phyloP scores from a whole-genome alignment of 2,329 filamentous ascomycete species.

The Aspergillus tanneri region DNA sequence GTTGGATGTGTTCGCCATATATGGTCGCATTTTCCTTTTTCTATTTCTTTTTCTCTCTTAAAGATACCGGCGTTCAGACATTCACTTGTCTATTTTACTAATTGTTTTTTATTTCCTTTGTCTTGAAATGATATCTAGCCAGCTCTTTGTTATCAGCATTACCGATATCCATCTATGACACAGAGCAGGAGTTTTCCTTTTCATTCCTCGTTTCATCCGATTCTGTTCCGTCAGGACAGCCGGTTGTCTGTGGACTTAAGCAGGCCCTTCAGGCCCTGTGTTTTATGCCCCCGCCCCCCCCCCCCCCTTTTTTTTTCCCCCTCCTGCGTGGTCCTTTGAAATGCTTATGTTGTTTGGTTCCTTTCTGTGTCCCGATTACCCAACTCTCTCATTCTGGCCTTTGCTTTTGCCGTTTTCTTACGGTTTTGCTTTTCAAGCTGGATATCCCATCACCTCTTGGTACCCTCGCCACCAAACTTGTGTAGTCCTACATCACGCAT shows the following conservation, averaged over 20 bases:
- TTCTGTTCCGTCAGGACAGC: constrained; percentile 22
- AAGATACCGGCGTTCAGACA: constrained; percentile 36
- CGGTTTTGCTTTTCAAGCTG: constrained; percentile 32
- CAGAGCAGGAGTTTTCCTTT: constrained; percentile 25
- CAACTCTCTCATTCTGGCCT: constrained; percentile 19
- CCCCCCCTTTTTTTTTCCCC: constrained; percentile 7
- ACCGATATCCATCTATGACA: constrained; percentile 28
- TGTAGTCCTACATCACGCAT: constrained; percentile 35
- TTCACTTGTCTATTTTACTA: constrained; percentile 31
- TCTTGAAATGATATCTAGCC: constrained; percentile 29
- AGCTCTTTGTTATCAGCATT: constrained; percentile 28
- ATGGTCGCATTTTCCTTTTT: constrained; percentile 22
- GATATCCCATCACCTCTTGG: constrained; percentile 41
- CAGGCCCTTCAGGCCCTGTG: constrained; percentile 1
- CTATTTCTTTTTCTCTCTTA: constrained; percentile 28
- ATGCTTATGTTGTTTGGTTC: constrained; percentile 14
- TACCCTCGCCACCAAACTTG: constrained; percentile 27
- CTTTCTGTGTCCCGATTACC: constrained; percentile 8
- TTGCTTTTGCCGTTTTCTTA: constrained; percentile 20
- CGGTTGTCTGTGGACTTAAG: constrained; percentile 13
- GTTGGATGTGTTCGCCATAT: constrained; percentile 24
- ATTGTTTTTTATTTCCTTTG: constrained; percentile 21
- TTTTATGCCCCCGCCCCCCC: constrained; percentile 10
- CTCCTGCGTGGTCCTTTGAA: constrained; percentile 12
- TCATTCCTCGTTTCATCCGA: constrained; percentile 13